A percentile compares a stretch with the other conserved stretches of the same genome.
phyloP scores from a whole-genome alignment of 108 stramenopile genomes.

The Nitzschia putrida region DNA sequence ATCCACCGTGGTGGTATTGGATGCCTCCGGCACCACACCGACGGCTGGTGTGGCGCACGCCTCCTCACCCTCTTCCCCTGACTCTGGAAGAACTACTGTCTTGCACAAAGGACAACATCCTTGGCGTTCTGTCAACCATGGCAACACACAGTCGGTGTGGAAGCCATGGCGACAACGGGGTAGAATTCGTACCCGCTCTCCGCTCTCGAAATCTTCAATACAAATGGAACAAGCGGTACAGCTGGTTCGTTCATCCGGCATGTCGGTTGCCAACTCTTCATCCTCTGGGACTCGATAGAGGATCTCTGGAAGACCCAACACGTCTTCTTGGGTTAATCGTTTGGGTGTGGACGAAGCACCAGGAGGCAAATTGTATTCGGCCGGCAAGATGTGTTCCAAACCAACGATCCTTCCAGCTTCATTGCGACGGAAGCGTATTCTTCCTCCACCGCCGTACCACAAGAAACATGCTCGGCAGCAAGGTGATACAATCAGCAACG shows the following conservation, averaged over 20 bases:
- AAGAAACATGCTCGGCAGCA: conserved; percentile 43
- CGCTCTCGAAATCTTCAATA: conserved; percentile 83
- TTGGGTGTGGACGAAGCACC: not conserved
- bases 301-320: conserved; percentile 48
- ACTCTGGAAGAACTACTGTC: conserved; percentile 29
- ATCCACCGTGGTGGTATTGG: too few species aligned
- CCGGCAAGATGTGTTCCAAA: conserved; percentile 43
- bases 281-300: conserved; percentile 24
- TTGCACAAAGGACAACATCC: conserved; percentile 74
- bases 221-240: conserved; percentile 85
- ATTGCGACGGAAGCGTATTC: conserved; percentile 44
- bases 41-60: not conserved
- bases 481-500: conserved; percentile 52
- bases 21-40: too few species aligned
- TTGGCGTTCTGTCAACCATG: conserved; percentile 82
- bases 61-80: not conserved
- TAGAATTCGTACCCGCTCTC: conserved; percentile 74
- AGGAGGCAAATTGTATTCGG: conserved; percentile 22
- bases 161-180: conserved; percentile 82
- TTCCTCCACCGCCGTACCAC: conserved; percentile 55
- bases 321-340: conserved; percentile 40
- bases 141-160: conserved; percentile 80
- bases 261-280: not conserved
- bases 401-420: conserved; percentile 51
- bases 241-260: conserved; percentile 6